Conservation (phyloP, 306 rosid genomes). For the Astragalus membranaceus region DNA sequence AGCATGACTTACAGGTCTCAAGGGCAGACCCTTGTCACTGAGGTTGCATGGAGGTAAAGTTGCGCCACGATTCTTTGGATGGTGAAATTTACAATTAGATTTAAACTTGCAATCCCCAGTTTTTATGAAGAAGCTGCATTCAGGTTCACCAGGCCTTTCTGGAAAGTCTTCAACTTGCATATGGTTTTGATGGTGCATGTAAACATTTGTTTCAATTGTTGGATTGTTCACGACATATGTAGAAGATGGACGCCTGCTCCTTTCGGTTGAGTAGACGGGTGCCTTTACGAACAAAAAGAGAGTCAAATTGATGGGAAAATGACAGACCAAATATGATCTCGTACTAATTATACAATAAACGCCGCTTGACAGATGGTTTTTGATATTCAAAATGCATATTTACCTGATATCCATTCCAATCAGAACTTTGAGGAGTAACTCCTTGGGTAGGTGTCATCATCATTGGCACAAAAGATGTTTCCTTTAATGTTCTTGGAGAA, state of each 20-base stretch:
- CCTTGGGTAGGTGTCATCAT: slow-evolving; percentile 55
- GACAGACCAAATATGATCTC: background rate
- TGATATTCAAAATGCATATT: background rate
- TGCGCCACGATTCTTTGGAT: slow-evolving; percentile 61
- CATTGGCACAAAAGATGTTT: slow-evolving; percentile 59
- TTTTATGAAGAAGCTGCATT: slow-evolving; percentile 78
- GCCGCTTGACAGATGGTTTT: background rate
- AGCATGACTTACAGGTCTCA: slow-evolving; percentile 76
- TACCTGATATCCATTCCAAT: slow-evolving; percentile 93
- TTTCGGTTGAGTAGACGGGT: slow-evolving; percentile 57
- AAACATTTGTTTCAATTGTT: slow-evolving; percentile 46
- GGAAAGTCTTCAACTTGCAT: slow-evolving; percentile 57
- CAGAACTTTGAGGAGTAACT: slow-evolving; percentile 49
- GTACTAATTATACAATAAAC: background rate
- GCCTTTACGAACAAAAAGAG: slow-evolving; percentile 50
- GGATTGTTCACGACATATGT: slow-evolving; percentile 49
- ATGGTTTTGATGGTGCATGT: slow-evolving; percentile 43
- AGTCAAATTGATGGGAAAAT: slow-evolving; percentile 1
- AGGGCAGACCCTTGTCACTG: slow-evolving; percentile 87
- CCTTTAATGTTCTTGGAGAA: slow-evolving; percentile 56
- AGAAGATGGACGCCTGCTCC: slow-evolving; percentile 56
- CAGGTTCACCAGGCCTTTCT: slow-evolving; percentile 93
- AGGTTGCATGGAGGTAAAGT: slow-evolving; percentile 43
- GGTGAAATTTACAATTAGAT: slow-evolving; percentile 85
- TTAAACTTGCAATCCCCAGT: slow-evolving; percentile 84